These are phyloP conservation scores for Plasmodium yoelii DNA, from an alignment of 169 alveolate genomes.

Conservation along the genomic window DNA sequence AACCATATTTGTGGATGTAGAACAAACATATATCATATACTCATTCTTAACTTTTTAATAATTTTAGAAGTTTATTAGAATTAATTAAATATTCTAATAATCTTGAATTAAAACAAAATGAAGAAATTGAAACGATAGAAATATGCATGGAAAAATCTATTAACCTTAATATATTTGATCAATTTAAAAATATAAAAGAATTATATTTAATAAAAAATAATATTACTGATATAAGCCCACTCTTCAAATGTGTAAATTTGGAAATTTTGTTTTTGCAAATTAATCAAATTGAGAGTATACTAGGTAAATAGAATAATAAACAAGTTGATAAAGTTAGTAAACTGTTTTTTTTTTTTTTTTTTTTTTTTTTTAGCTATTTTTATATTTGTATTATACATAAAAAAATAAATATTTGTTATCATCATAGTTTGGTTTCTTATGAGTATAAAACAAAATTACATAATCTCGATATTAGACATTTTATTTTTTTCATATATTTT, in stretches of 20 bases:
- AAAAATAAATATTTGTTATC: neutral
- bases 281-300: conserved; percentile 30
- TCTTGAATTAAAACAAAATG: conserved; percentile 52
- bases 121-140: conserved; percentile 55
- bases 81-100: conserved; percentile 46
- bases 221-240: conserved; percentile 60
- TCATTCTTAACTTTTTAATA: no score
- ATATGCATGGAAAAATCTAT: conserved; percentile 64
- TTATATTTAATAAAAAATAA: conserved; percentile 54
- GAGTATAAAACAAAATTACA: no score
- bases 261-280: conserved; percentile 50
- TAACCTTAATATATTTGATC: conserved; percentile 34
- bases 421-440: neutral
- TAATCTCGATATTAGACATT: no score
- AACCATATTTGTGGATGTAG: no score
- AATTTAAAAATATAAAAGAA: conserved; percentile 48
- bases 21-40: no score
- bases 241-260: conserved; percentile 32
- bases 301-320: conserved; percentile 39
- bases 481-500: neutral
- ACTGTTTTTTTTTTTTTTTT: no score
- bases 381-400: no score
- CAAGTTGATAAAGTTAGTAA: neutral
- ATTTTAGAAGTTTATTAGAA: conserved; percentile 16
- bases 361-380: no score